These are phyloP conservation scores for Letharia lupina DNA, from an alignment of 495 filamentous ascomycete genomes.

Conservation along the genomic window DNA sequence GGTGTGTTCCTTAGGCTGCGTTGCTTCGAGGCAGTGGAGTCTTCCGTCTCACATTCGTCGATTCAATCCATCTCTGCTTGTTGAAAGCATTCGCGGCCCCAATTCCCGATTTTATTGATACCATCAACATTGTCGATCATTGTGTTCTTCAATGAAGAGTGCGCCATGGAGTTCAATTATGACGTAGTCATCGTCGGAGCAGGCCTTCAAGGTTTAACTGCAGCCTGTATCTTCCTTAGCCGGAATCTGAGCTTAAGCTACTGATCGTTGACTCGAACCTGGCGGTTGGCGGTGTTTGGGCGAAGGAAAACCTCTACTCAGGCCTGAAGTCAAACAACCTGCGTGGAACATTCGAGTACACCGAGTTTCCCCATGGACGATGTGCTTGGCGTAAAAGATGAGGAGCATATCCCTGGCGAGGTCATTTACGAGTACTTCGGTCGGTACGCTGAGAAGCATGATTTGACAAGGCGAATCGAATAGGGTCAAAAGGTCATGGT, in stretches of 20 bases:
- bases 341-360: constrained; percentile 59
- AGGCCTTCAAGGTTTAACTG: constrained; percentile 54
- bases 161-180: not conserved
- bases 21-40: not conserved
- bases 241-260: constrained; percentile 43
- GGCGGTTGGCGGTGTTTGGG: constrained; percentile 66
- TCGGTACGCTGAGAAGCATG: constrained; percentile 53
- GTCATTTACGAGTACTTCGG: constrained; percentile 59
- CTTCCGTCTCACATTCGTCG: not conserved
- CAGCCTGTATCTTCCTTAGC: constrained; percentile 51
- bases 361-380: constrained; percentile 67
- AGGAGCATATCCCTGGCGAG: constrained; percentile 60
- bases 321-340: constrained; percentile 59
- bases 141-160: not conserved
- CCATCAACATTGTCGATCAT: too few species aligned
- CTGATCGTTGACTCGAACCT: constrained; percentile 46
- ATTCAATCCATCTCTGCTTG: not conserved
- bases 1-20: not conserved
- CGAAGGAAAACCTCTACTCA: constrained; percentile 53
- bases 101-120: not conserved
- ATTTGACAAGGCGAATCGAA: constrained; percentile 45
- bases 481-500: constrained; percentile 44
- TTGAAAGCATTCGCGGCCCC: not conserved
- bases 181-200: constrained; percentile 18
- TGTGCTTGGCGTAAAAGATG: constrained; percentile 49